A percentile compares a stretch with the other conserved stretches of the same genome.
phyloP scores from a whole-genome alignment of 495 filamentous ascomycete genomes.

The Parmelia sp. region DNA sequence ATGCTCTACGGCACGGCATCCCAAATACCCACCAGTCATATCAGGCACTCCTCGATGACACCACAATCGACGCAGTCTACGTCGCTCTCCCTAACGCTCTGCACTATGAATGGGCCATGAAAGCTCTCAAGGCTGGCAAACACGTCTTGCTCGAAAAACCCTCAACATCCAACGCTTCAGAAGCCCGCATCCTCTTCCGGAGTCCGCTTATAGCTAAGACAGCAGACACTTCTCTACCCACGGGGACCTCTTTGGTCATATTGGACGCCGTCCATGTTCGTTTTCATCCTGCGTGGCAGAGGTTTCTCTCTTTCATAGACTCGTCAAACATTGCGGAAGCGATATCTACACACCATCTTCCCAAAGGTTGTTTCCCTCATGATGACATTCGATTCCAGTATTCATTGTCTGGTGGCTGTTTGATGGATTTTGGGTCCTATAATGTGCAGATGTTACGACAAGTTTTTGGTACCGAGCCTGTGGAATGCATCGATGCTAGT shows the following conservation, averaged over 20 bases:
- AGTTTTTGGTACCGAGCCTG: conserved; percentile 11
- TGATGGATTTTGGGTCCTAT: conserved; percentile 36
- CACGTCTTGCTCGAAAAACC: conserved; percentile 49
- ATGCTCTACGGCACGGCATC: conserved; percentile 53
- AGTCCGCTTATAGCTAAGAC: too few relatives aligned
- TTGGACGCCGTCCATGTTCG: conserved; percentile 55
- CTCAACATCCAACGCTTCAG: conserved; percentile 35
- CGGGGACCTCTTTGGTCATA: conserved; percentile 42
- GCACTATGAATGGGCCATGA: conserved; percentile 39
- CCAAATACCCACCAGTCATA: conserved; percentile 45
- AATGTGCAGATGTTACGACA: conserved; percentile 6
- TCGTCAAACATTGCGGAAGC: neutral
- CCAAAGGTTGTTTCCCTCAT: conserved; percentile 8
- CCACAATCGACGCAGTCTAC: conserved; percentile 41
- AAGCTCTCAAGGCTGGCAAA: conserved; percentile 36
- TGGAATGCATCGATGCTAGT: neutral
- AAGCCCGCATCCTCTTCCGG: conserved; percentile 34
- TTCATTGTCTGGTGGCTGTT: conserved; percentile 41
- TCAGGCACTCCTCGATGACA: conserved; percentile 40
- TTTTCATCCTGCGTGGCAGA: conserved; percentile 51
- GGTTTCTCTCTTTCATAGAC: conserved; percentile 35
- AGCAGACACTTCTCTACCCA: too few relatives aligned
- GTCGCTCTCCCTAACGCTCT: conserved; percentile 45
- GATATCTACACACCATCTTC: neutral
- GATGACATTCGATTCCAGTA: conserved; percentile 54